phyloP scores from a whole-genome alignment of 2,329 filamentous ascomycete genomes.

The Tolypocladium guangdongense region DNA sequence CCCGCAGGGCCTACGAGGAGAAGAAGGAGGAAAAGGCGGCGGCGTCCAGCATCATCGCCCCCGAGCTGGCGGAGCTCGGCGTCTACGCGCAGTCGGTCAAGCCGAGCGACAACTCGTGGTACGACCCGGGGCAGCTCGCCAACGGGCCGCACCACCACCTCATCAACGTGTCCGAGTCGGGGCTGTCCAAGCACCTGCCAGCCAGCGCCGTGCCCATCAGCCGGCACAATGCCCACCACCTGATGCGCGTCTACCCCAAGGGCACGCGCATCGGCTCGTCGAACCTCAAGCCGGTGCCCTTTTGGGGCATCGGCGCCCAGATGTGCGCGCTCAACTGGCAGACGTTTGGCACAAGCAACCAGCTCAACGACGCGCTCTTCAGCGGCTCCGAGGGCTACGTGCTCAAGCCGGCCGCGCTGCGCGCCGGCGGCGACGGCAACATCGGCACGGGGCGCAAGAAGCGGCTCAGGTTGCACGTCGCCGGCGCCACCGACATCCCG shows the following conservation, averaged over 20 bases:
- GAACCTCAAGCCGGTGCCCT: constrained; percentile 51
- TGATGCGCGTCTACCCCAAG: constrained; percentile 63
- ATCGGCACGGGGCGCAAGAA: constrained; percentile 34
- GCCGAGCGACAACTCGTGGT: constrained; percentile 56
- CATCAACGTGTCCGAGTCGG: constrained; percentile 59
- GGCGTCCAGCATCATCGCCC: constrained; percentile 41
- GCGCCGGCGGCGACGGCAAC: constrained; percentile 41
- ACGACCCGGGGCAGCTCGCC: constrained; percentile 32
- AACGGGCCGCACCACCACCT: constrained; percentile 54
- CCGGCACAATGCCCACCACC: constrained; percentile 49
- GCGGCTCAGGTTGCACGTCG: constrained; percentile 46
- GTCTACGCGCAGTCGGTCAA: constrained; percentile 63
- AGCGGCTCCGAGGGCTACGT: constrained; percentile 54
- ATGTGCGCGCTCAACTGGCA: constrained; percentile 64
- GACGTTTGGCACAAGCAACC: constrained; percentile 53
- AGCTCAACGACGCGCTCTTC: constrained; percentile 59
- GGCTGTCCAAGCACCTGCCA: constrained; percentile 40
- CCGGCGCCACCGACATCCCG: constrained; percentile 51
- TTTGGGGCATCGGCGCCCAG: constrained; percentile 58
- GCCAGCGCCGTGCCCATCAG: constrained; percentile 35
- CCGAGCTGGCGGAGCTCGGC: constrained; percentile 53
- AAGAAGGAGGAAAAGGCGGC: constrained; percentile 41
- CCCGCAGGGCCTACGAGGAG: constrained; percentile 40
- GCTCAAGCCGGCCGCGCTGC: constrained; percentile 50
- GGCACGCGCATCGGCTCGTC: constrained; percentile 56